phyloP scores from a whole-genome alignment of 805 yeast genomes.

The Schwanniomyces sp. region DNA sequence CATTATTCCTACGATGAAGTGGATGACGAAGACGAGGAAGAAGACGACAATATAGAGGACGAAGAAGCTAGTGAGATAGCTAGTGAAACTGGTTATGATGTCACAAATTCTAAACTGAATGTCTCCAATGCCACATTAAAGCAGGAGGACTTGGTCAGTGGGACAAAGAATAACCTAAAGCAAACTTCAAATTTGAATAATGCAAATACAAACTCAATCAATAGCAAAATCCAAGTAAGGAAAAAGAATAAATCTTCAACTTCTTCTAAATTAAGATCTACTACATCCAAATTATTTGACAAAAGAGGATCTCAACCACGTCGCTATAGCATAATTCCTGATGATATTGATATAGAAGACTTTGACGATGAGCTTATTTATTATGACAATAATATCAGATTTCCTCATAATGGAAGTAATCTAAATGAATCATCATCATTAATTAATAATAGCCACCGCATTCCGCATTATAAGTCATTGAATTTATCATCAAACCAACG shows the following conservation, averaged over 20 bases:
- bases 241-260: constrained; percentile 31
- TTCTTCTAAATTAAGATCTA: constrained; percentile 54
- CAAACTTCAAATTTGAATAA: neutral
- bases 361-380: constrained; percentile 53
- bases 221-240: constrained; percentile 21
- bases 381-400: constrained; percentile 41
- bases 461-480: constrained; percentile 43
- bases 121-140: constrained; percentile 3
- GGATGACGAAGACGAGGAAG: constrained; percentile 18
- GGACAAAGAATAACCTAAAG: neutral
- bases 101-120: neutral
- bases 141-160: neutral
- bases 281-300: constrained; percentile 73
- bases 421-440: constrained; percentile 34
- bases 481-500: constrained; percentile 29
- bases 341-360: constrained; percentile 55
- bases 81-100: neutral
- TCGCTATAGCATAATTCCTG: constrained; percentile 70
- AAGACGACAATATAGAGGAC: constrained; percentile 20
- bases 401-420: constrained; percentile 30
- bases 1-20: constrained; percentile 23
- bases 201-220: constrained; percentile 8
- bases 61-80: neutral
- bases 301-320: constrained; percentile 70
- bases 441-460: constrained; percentile 20